Conservation (phyloP, 139 green algal genomes). For the Tetraselmis striata region DNA sequence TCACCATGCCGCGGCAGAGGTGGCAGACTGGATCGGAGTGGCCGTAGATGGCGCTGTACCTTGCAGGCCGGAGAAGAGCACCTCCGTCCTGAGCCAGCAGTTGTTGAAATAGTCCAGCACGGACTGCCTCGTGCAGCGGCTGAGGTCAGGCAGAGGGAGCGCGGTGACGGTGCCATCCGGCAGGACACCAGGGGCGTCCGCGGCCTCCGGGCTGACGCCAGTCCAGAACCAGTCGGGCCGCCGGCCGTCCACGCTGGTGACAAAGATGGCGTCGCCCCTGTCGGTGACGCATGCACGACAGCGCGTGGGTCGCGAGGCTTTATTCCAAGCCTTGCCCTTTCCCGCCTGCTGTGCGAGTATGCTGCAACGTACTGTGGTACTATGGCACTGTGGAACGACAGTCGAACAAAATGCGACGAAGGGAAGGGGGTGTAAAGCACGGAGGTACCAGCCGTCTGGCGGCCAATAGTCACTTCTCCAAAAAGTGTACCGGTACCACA, state of each 20-base stretch:
- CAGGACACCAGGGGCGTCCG: conserved; percentile 14
- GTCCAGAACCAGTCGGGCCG: conserved; percentile 38
- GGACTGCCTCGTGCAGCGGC: conserved; percentile 37
- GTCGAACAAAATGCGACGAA: too few species aligned
- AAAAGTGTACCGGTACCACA: too few species aligned
- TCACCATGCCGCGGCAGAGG: too few species aligned
- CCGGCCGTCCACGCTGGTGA: not conserved
- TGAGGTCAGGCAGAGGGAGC: conserved; percentile 48
- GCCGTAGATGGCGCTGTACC: conserved; percentile 1
- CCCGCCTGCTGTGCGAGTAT: not conserved
- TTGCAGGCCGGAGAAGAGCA: conserved; percentile 41
- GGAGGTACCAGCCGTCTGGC: not conserved
- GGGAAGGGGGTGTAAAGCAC: not conserved
- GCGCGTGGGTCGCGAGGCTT: not conserved
- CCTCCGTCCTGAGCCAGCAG: conserved; percentile 61
- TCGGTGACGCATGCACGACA: not conserved
- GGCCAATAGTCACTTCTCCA: too few species aligned
- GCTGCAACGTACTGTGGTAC: too few species aligned
- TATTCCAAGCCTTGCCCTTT: not conserved
- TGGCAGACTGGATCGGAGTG: too few species aligned
- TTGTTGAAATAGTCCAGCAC: conserved; percentile 78
- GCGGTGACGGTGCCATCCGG: conserved; percentile 32
- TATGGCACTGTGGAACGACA: too few species aligned
- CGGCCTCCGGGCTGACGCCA: conserved; percentile 6
- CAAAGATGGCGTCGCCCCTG: not conserved